Evolutionary conservation across 2,329 filamentous ascomycete genomes (phyloP), one percentile per base, ranked within the genome.

Genomic region (Phaeosphaeria sp.): DNA sequence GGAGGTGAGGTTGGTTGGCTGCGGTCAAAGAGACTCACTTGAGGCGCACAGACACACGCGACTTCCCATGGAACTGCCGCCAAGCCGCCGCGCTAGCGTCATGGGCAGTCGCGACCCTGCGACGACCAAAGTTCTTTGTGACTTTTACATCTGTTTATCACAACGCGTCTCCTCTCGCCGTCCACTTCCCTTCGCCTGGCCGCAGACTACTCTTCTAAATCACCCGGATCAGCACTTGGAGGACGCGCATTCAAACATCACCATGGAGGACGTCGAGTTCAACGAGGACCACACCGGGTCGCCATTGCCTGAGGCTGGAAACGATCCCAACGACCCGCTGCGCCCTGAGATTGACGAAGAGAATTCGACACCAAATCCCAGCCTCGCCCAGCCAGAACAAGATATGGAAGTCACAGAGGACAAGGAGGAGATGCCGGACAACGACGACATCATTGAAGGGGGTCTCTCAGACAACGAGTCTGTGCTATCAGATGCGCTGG

Each of bases 381-480:
- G 80, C 3, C 71, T 80, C 50, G 77, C 71, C 17, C 75, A 78
- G 13, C 77, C 81, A 7, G 68, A 75, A 25, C 75, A 78, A 54
- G 81, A 83, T 52, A 79, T 80, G 73, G 82, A 82, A 56, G 75
- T 75, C 44, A 77, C 74, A 18, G 79, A 79, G 52, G 66, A 73
- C 42, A 73, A 75, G 46, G 71, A 74, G 30, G 77, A 71, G 52
- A 70, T 71, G 69, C 69, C 70, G 23, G 73, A 76, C 47, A 65
- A 73, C 51, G 77, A 79, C 41, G 74, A 77, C 27, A 60, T 36
- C 6, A 36, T 7, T 74, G 49, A 72, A 76, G 54, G 75, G 77
- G 79, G 78, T 30, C 72, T 84, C 33, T 85, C 84, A 18, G 86
- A 88, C 67, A 82, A 85, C 54, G 87, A 89, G 63, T 89, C 86